Percentiles rank a stretch among this genome's conserved stretches.
Evolutionary conservation across 2,329 filamentous ascomycete genomes (phyloP).

Genomic region (Fusarium burgessii): DNA sequence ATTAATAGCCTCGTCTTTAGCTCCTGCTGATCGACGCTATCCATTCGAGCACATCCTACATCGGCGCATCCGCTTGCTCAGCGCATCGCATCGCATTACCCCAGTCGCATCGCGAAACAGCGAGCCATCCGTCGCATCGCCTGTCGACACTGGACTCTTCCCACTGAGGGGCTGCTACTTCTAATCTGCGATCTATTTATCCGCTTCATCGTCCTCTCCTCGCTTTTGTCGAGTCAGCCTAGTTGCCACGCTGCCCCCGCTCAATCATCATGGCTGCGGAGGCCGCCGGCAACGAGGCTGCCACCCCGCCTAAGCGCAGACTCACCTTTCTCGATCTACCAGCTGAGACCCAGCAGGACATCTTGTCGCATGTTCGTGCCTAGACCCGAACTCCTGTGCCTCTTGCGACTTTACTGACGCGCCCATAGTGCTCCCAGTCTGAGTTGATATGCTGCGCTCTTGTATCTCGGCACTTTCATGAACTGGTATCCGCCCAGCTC

Average conservation of each 20-base stretch:
- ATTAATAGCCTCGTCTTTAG: constrained; percentile 17
- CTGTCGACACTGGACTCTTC: neutral
- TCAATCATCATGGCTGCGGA: constrained; percentile 53
- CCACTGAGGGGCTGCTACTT: neutral
- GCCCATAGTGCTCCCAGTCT: constrained; percentile 60
- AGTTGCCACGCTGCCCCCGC: constrained; percentile 39
- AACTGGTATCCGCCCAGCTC: constrained; percentile 67
- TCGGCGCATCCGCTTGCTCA: constrained; percentile 34
- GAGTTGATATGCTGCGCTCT: constrained; percentile 70
- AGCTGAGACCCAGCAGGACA: constrained; percentile 61
- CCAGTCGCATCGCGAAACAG: constrained; percentile 33
- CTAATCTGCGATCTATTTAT: neutral
- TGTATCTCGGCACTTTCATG: constrained; percentile 68
- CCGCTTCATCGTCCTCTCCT: constrained; percentile 1
- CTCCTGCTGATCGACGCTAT: constrained; percentile 28
- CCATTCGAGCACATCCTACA: constrained; percentile 26
- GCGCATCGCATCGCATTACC: constrained; percentile 25
- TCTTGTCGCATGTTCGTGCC: constrained; percentile 60
- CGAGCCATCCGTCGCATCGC: constrained; percentile 21
- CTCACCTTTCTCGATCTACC: constrained; percentile 59
- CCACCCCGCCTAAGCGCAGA: constrained; percentile 29
- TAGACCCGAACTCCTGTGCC: neutral
- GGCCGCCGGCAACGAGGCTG: constrained; percentile 49
- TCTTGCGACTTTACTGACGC: constrained; percentile 9
- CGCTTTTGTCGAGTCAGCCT: constrained; percentile 8